These are phyloP conservation scores for Cutaneotrichosporon mucoides DNA, from an alignment of 1,284 basidiomycete species.

Conservation along the genomic window DNA sequence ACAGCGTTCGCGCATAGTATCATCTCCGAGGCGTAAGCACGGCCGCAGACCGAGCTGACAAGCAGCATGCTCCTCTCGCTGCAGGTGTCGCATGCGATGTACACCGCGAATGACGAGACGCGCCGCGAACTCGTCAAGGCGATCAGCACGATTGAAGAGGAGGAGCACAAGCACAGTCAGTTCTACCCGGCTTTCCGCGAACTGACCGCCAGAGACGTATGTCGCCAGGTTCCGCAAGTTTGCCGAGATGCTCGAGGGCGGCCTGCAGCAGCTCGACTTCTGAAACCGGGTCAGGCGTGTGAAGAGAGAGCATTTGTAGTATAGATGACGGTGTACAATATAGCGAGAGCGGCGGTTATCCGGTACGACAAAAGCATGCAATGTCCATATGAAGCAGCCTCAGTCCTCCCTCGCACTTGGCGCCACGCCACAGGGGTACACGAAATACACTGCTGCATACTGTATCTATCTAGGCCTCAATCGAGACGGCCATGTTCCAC, in stretches of 20 bases:
- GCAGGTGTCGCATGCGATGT: slow-evolving; percentile 21
- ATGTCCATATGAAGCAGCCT: too few relatives aligned
- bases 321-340: too few relatives aligned
- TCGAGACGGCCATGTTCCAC: slow-evolving; percentile 42
- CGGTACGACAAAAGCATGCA: neutral
- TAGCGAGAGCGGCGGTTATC: too few relatives aligned
- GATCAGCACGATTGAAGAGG: slow-evolving; percentile 20
- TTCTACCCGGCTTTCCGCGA: neutral
- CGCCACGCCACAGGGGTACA: too few relatives aligned
- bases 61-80: slow-evolving; percentile 10
- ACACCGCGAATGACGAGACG: slow-evolving; percentile 11
- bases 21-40: slow-evolving; percentile 3
- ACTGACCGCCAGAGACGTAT: too few relatives aligned
- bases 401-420: too few relatives aligned
- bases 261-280: too few relatives aligned
- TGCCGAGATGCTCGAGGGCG: neutral
- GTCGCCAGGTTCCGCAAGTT: too few relatives aligned
- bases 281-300: too few relatives aligned
- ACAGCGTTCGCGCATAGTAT: slow-evolving; percentile 4
- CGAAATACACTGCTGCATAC: neutral
- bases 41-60: neutral
- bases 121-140: slow-evolving; percentile 21
- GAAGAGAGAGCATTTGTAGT: too few relatives aligned
- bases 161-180: slow-evolving; percentile 33
- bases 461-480: slow-evolving; percentile 13